Base-by-base conservation (phyloP, 345 rosid genomes). In the Hirschfeldia incana region DNA sequence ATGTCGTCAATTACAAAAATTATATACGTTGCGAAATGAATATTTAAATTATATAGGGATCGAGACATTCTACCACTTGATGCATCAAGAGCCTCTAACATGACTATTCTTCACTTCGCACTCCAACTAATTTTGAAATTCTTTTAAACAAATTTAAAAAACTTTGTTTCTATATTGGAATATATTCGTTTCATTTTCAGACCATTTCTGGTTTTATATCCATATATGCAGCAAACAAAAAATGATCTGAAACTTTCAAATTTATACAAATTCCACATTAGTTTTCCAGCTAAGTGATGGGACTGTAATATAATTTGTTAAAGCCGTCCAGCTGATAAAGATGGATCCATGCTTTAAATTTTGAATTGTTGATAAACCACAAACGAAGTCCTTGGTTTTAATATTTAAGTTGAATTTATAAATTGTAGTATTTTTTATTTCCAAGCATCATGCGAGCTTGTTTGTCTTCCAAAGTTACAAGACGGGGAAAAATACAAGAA, bases 41-140 rank as follows among this genome's bases (percentile, higher is more conserved):
- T 21, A 46, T 46, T 44, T 7, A 17, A 2, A 7, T 29, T 71
- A 9, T 42, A 4, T 8, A 37, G 2, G 44, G 64, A 79, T 73
- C 0, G 74, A 44, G 73, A 67, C 78, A 16, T 73, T 58, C 16
- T 44, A 33, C 81, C 37, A 78, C 77, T 55, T 65, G 77, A 65
- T 65, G 60, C 67, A 36, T 57, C 42, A 5, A 42, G 49, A 32
- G 44, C 44, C 62, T 8, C 36, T 13, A 2, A 27, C 39, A 68
- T 49, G 63, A 69, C 44, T 33, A 51, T 32, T 76, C 67, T 42
- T 67, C 60, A 28, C 39, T 36, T 36, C 39, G 8, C 80, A 69
- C 62, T 60, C 36, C 42, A 2, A 30, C 17, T 51, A 29, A 2
- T 11, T 46, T 74, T 8, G 3, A 49, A 8, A 8, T 21, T 49